These are phyloP conservation scores for Pseudogymnoascus sp. DNA, from an alignment of 2,329 filamentous ascomycete species.

Conservation along the genomic window DNA sequence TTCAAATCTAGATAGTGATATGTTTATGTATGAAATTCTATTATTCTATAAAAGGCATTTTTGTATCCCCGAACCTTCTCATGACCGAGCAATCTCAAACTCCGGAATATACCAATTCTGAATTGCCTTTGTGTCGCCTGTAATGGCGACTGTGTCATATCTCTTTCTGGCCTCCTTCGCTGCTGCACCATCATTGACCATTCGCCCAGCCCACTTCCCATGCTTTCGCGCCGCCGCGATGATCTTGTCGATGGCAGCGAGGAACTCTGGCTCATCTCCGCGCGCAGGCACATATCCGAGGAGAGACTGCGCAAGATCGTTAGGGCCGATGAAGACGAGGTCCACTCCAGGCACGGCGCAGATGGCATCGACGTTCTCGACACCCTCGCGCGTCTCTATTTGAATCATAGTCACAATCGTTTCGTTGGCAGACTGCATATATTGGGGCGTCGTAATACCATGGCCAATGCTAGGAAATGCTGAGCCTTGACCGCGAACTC, in stretches of 20 bases:
- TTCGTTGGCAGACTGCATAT: constrained; percentile 44
- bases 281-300: constrained; percentile 40
- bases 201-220: constrained; percentile 44
- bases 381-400: constrained; percentile 38
- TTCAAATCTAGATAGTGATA: neutral
- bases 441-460: constrained; percentile 39
- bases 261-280: constrained; percentile 40
- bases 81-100: constrained; percentile 34
- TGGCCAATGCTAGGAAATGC: constrained; percentile 42
- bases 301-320: constrained; percentile 37
- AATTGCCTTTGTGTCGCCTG: constrained; percentile 39
- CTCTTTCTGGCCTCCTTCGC: constrained; percentile 33
- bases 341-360: constrained; percentile 37
- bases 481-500: constrained; percentile 43
- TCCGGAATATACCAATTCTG: constrained; percentile 43
- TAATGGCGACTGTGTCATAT: constrained; percentile 41
- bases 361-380: constrained; percentile 41
- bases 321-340: constrained; percentile 39
- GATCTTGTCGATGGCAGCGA: constrained; percentile 39
- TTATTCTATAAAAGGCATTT: neutral
- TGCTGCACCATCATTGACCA: constrained; percentile 38
- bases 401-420: constrained; percentile 39
- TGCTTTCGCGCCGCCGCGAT: constrained; percentile 38
- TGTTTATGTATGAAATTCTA: neutral
- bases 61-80: constrained; percentile 11